phyloP scores from a whole-genome alignment of 2,329 filamentous ascomycete species.

The Colletotrichum magnum region DNA sequence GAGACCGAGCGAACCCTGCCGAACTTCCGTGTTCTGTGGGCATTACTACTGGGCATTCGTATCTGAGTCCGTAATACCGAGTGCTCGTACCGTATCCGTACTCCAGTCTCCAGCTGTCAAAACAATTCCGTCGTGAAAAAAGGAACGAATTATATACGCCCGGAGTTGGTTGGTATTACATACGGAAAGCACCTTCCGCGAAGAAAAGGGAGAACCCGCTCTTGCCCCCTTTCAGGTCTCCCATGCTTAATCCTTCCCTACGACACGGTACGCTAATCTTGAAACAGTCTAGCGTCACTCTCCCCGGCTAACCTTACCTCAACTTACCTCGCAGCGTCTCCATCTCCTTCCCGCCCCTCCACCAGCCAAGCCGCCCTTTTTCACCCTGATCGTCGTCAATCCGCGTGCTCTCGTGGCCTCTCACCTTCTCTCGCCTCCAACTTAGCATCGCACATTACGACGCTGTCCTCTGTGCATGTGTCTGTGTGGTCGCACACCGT shows the following conservation, averaged over 20 bases:
- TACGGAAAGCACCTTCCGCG: no score
- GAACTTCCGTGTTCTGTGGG: no score
- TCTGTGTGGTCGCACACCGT: neutral
- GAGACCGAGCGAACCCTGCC: no score
- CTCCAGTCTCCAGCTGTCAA: no score
- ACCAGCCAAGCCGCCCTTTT: constrained; percentile 20
- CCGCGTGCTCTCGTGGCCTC: neutral
- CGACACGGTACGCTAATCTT: neutral
- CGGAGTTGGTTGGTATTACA: no score
- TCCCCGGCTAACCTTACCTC: constrained; percentile 37
- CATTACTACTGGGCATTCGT: no score
- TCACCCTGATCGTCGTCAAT: constrained; percentile 12
- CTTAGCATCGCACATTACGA: constrained; percentile 15
- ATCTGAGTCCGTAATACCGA: no score
- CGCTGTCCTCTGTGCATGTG: neutral
- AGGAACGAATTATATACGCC: no score
- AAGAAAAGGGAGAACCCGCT: no score
- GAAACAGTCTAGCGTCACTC: neutral
- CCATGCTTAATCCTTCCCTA: constrained; percentile 34
- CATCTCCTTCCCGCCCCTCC: constrained; percentile 39
- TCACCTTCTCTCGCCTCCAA: neutral
- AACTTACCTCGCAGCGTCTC: constrained; percentile 28
- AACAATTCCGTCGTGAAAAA: no score
- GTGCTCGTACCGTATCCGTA: no score
- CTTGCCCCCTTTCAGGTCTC: neutral